Percentiles rank a stretch among this genome's conserved stretches.
These are phyloP conservation scores for Annulohypoxylon maeteangense DNA, from an alignment of 495 filamentous ascomycete species.

Conservation along the genomic window DNA sequence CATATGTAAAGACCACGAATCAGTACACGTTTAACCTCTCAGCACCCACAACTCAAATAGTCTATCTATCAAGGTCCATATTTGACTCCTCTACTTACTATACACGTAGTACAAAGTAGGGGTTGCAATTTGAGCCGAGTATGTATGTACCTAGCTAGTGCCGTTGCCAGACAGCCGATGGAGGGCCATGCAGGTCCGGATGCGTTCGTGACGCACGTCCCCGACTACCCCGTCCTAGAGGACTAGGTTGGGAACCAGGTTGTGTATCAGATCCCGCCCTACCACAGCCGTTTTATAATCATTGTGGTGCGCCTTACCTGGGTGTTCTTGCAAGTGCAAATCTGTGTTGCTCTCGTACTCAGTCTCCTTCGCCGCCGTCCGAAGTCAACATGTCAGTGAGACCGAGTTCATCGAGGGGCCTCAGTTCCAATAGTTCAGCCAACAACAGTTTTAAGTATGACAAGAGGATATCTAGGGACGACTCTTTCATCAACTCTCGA, in stretches of 20 bases:
- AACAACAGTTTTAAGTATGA: constrained; percentile 47
- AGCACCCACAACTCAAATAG: constrained; percentile 22
- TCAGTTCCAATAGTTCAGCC: constrained; percentile 33
- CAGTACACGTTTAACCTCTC: constrained; percentile 1
- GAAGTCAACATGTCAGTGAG: constrained; percentile 52
- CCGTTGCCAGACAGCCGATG: constrained; percentile 26
- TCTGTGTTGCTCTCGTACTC: constrained; percentile 53
- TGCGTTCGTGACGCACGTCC: constrained; percentile 52
- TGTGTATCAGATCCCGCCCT: constrained; percentile 58
- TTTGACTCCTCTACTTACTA: constrained; percentile 15
- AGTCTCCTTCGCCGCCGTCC: constrained; percentile 49
- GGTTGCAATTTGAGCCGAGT: constrained; percentile 18
- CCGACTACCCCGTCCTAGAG: constrained; percentile 50
- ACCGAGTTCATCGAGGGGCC: constrained; percentile 54
- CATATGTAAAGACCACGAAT: background rate
- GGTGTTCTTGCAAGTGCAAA: constrained; percentile 38
- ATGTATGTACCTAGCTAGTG: constrained; percentile 30
- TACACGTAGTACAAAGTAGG: background rate
- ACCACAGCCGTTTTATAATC: constrained; percentile 46
- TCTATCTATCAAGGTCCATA: constrained; percentile 9
- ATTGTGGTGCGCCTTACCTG: constrained; percentile 29
- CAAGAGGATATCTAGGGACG: constrained; percentile 59
- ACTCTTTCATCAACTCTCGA: constrained; percentile 54
- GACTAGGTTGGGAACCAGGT: constrained; percentile 56
- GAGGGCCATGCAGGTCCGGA: constrained; percentile 41